phyloP scores from a whole-genome alignment of 2,329 filamentous ascomycete species.

The Pestalotiopsis fici region DNA sequence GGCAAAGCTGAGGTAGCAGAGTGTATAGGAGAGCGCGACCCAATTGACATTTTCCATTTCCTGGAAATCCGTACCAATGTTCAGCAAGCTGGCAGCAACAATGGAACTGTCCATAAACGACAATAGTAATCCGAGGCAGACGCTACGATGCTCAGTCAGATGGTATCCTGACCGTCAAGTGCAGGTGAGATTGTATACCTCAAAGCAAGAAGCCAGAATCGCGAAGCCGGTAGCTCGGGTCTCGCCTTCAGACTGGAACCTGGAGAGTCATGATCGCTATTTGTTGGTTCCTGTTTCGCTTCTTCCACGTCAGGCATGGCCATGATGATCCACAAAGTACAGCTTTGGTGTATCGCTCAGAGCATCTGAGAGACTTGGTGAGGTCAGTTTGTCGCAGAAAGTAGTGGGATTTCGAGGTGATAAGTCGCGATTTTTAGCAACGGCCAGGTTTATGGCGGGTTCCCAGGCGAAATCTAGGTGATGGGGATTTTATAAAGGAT shows the following conservation, averaged over 20 bases:
- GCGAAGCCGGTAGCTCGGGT: not conserved
- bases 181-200: slow-evolving; percentile 4
- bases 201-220: slow-evolving; percentile 5
- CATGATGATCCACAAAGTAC: not conserved
- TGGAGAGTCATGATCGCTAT: not conserved
- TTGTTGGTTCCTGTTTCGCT: not conserved
- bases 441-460: too few relatives aligned
- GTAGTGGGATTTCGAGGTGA: not conserved
- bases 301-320: not conserved
- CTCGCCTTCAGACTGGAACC: not conserved
- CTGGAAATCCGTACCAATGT: slow-evolving; percentile 54
- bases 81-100: slow-evolving; percentile 58
- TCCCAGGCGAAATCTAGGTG: not conserved
- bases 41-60: slow-evolving; percentile 48
- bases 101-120: slow-evolving; percentile 62
- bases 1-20: slow-evolving; percentile 58
- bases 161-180: slow-evolving; percentile 6
- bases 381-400: not conserved
- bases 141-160: slow-evolving; percentile 28
- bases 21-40: slow-evolving; percentile 57
- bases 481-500: not conserved
- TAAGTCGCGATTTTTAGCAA: too few relatives aligned
- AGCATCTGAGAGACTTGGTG: not conserved
- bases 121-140: slow-evolving; percentile 55
- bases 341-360: not conserved